Evolutionary conservation across 306 rosid species (phyloP).

Genomic region (Crotalaria pallida): DNA sequence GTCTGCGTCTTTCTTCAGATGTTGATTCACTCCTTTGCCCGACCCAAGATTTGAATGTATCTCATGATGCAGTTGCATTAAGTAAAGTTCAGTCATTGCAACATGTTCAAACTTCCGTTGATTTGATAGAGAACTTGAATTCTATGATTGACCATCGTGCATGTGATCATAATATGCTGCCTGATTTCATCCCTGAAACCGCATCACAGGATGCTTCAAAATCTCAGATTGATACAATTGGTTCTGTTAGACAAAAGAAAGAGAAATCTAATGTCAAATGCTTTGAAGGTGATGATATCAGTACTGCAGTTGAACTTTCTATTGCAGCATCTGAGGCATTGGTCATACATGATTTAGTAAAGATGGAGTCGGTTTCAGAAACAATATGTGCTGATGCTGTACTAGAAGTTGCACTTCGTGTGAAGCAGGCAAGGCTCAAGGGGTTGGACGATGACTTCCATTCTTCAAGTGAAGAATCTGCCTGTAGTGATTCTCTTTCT

Average conservation of each 20-base stretch:
- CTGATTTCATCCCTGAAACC: constrained; percentile 27
- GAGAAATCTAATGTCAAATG: constrained; percentile 27
- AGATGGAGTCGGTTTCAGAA: constrained; percentile 37
- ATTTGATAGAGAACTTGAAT: constrained; percentile 29
- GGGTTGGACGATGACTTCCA: constrained; percentile 38
- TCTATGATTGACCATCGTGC: constrained; percentile 1
- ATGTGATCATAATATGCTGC: constrained; percentile 29
- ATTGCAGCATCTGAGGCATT: constrained; percentile 88
- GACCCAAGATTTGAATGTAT: constrained; percentile 40
- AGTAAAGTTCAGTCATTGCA: constrained; percentile 27
- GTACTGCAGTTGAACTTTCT: constrained; percentile 65
- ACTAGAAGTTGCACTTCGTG: constrained; percentile 72
- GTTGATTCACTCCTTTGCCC: constrained; percentile 37
- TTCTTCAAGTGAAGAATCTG: constrained; percentile 36
- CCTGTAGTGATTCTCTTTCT: constrained; percentile 58
- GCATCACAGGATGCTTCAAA: constrained; percentile 21
- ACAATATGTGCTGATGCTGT: constrained; percentile 38
- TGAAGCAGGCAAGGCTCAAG: constrained; percentile 65
- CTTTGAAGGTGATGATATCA: constrained; percentile 39
- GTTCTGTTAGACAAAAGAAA: constrained; percentile 25
- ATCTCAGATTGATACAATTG: constrained; percentile 28
- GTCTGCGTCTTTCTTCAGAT: constrained; percentile 61
- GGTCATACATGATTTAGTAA: constrained; percentile 62
- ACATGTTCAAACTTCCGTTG: constrained; percentile 30
- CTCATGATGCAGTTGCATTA: constrained; percentile 29